Conservation (phyloP, 208 protist genomes). For the Leishmania guyanensis region DNA sequence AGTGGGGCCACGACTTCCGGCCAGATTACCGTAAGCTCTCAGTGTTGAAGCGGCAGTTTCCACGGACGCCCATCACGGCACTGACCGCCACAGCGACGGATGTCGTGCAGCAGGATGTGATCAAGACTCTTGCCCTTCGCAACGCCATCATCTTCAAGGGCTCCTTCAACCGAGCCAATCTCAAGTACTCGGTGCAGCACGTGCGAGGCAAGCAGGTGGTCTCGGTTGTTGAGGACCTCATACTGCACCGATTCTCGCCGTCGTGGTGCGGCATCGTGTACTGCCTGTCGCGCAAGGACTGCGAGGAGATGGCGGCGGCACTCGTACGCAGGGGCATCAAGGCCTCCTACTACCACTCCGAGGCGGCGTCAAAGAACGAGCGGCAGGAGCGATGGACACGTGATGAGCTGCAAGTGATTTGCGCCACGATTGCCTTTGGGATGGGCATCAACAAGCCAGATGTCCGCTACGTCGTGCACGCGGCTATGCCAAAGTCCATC, state of each 20-base stretch:
- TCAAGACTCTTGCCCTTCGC: constrained; percentile 68
- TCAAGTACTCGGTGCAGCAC: constrained; percentile 73
- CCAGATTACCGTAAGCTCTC: constrained; percentile 81
- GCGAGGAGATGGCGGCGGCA: constrained; percentile 73
- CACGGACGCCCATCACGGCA: constrained; percentile 69
- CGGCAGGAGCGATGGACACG: constrained; percentile 90
- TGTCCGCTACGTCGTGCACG: constrained; percentile 98
- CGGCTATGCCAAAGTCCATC: constrained; percentile 95
- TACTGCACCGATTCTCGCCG: constrained; percentile 65
- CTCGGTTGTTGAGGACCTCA: constrained; percentile 55
- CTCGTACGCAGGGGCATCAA: constrained; percentile 56
- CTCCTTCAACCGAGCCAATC: constrained; percentile 81
- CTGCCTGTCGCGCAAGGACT: constrained; percentile 82
- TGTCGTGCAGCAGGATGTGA: constrained; percentile 87
- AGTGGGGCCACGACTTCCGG: constrained; percentile 98
- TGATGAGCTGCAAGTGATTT: constrained; percentile 94
- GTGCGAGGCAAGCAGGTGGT: constrained; percentile 54
- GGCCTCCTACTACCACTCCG: constrained; percentile 79
- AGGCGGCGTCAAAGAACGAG: constrained; percentile 70
- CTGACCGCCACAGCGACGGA: constrained; percentile 88
- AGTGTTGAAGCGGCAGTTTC: constrained; percentile 75
- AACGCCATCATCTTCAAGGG: constrained; percentile 82
- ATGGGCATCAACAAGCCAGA: constrained; percentile 99
- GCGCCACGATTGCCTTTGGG: constrained; percentile 98
- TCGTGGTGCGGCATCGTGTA: constrained; percentile 87